Base-by-base conservation (phyloP, 176 grass and related monocot species). In the Poa annua region DNA sequence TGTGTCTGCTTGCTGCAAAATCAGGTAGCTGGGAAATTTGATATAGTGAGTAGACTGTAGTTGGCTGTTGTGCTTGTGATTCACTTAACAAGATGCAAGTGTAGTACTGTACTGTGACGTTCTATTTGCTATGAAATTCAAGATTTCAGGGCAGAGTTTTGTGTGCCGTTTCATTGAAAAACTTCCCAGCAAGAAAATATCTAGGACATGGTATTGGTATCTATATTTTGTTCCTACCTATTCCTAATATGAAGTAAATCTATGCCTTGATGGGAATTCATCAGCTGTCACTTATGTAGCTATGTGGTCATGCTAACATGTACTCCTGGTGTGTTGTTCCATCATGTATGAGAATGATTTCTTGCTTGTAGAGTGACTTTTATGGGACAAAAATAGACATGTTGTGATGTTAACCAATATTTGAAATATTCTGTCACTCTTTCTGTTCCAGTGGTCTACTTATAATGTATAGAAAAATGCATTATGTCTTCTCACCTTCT, bases 1-100 rank as follows among this genome's bases (percentile, higher is more conserved):
- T 90, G 55, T 90, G 62, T 95, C 92, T 24, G 83, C 89, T 67
- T 95, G 92, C 85, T 92, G 88, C 86, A 94, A 90, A 85, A 81
- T 98, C 36, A 98, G 96, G 92, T 95, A 93, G 83, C 5, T 81
- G 49, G 21, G n/a, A 29, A 29, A 10, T 19, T 8, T 57, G 12
- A 6, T 38, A 34, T 6, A 41, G 3, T 21, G 26, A 47, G 17
- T 86, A 54, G 24, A 52, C 53, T 38, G 4, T 69, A 20, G 1
- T 74, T 52, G 53, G 36, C 6, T 85, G 13, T 69, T 76, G 16
- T 70, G 5, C 60, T 61, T 81, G 33, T 39, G 66, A 49, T 24
- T 72, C 25, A 29, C 36, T 72, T 72, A 36, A 63, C 53, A 62
- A 80, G 75, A 5, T 75, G 16, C 4, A 67, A 80, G 35, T 12